Evolutionary conservation across 1,139 yeast species (phyloP), one percentile per base, ranked within the genome.

Genomic region (Yamadazyma sp.): DNA sequence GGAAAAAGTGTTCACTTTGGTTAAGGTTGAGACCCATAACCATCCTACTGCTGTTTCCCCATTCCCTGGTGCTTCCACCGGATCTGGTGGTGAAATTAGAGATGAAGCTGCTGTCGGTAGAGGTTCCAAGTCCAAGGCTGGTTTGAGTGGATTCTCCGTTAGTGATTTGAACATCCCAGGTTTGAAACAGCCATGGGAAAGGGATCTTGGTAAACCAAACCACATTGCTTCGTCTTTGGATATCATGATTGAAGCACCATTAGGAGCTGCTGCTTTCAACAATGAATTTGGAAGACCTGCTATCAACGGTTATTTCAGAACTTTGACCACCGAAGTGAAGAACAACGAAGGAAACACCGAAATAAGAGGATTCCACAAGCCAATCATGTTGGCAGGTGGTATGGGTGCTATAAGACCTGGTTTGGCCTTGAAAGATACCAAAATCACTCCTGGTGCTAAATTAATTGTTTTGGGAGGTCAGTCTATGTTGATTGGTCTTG

Each of bases 21-120:
- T 90, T 51, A 94, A 94, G 62, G 98, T 94, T 37, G 99, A 94
- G 67, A 94, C 99, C 23, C 99, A 94, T 62, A 94, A 94, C 67
- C 99, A 94, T 61, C 99, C 99, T 38, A 94, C 99, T 27, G 98
- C 98, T 0, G 97, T 94, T 10, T 90, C 97, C 21, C 99, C 99
- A 25, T 94, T 87, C 66, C 92, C 98, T 4, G 99, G 99, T 64
- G 99, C 99, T 27, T 96, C 99, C 27, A 94, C 99, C 14, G 99
- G 99, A 48, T 90, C 98, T 15, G 99, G 99, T 62, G 99, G 99
- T 69, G 99, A 94, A 67, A 94, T 94, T 55, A 86, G 99, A 75
- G 99, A 94, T 63, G 99, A 94, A 69, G 98, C 97, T 67, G 98
- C 99, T 21, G 96, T 92, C 15, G 99, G 99, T 47, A 80, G 97